A percentile compares a stretch with the other conserved stretches of the same genome.
phyloP scores from a whole-genome alignment of 2,329 filamentous ascomycete genomes.

The Fusarium kyushuense region DNA sequence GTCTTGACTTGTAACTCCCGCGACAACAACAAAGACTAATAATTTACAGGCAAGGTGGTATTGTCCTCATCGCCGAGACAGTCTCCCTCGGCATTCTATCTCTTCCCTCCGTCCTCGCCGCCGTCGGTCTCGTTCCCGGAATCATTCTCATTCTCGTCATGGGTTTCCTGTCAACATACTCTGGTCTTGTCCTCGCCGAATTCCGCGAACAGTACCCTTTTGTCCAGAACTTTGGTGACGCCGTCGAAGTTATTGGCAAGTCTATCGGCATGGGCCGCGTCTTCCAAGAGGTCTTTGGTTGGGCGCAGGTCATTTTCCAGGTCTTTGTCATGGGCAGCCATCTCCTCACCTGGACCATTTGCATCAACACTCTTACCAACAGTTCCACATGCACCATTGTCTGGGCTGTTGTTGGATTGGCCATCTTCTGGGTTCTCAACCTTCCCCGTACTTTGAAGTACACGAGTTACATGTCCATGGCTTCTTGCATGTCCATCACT shows the following conservation, averaged over 20 bases:
- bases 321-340: conserved; percentile 78
- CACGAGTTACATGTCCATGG: conserved; percentile 71
- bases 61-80: conserved; percentile 59
- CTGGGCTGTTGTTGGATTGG: conserved; percentile 70
- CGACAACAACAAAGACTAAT: neutral
- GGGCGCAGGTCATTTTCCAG: conserved; percentile 70
- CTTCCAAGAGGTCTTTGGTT: conserved; percentile 70
- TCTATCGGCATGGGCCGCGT: conserved; percentile 61
- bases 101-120: conserved; percentile 79
- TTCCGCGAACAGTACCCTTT: conserved; percentile 79
- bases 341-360: conserved; percentile 75
- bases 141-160: conserved; percentile 76
- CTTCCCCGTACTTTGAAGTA: conserved; percentile 72
- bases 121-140: conserved; percentile 78
- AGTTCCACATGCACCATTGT: conserved; percentile 73
- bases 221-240: conserved; percentile 74
- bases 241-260: conserved; percentile 67
- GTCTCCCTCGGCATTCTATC: conserved; percentile 71
- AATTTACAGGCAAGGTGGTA: conserved; percentile 57
- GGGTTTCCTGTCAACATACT: conserved; percentile 75
- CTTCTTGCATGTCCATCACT: conserved; percentile 72
- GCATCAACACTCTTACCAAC: conserved; percentile 72
- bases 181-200: conserved; percentile 68
- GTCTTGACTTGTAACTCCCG: neutral
- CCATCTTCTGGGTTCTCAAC: conserved; percentile 69